Evolutionary conservation across 805 yeast genomes (phyloP), one percentile per base, ranked within the genome.

Genomic region (Schwanniomyces sp.): DNA sequence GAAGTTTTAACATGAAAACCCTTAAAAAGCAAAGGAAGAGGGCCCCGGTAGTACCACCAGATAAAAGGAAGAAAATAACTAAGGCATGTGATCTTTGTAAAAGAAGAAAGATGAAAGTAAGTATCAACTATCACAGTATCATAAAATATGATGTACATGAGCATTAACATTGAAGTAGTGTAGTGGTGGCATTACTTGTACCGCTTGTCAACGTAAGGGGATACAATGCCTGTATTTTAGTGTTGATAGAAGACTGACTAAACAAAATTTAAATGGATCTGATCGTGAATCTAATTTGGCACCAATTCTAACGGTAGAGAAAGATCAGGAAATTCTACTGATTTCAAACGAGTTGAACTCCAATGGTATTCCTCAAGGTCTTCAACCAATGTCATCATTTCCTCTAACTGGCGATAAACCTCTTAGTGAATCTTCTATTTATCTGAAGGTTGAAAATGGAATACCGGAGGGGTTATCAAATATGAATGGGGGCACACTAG

Each of bases 81-180:
- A 64, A 68, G 49, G 81, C 81, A 7, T 76, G 81, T 51, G 79
- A 76, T 51, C 59, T 61, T 44, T 76, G 80, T 60, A 74, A 74
- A 58, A 67, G 64, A 42, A 55, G 79, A 34, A 76, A 76, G 50
- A 50, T 52, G 11, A 59, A 55, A 48, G 62, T 51, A 38, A 12
- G 47, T 44, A 26, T 17, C 32, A 36, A 16, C 16, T 12, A 7
- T 5, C 16, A 12, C 34, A 12, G 8, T 30, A 30, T n/a, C 10
- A 10, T 9, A 28, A 3, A 4, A 30, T 16, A 6, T 30, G 14
- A 12, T 3, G 3, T 34, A 45, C 41, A 12, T 52, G 54, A 30
- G 11, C 3, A 32, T 32, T 30, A 34, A 34, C 17, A 34, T 3
- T 21, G n/a, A 17, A 21, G 6, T 34, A 42, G 51, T 51, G 59